Percentiles rank a stretch among this genome's conserved stretches.
phyloP scores from a whole-genome alignment of 306 rosid genomes.

The Pyrus betulifolia region DNA sequence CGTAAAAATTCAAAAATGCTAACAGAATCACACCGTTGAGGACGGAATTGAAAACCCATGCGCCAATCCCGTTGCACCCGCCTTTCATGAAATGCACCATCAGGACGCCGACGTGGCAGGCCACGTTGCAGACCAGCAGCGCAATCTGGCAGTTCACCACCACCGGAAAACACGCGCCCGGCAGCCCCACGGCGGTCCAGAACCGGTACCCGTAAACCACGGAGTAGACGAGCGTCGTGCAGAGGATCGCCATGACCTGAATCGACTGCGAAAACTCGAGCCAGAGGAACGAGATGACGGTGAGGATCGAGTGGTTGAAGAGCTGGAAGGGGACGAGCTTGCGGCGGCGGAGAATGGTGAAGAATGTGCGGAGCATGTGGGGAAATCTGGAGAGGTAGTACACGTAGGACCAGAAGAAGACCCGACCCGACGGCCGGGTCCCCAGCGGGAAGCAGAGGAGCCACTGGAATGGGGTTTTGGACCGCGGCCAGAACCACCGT shows the following conservation, averaged over 20 bases:
- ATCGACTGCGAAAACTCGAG: slow-evolving; percentile 81
- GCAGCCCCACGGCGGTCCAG: slow-evolving; percentile 61
- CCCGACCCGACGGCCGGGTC: slow-evolving; percentile 82
- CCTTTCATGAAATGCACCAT: slow-evolving; percentile 57
- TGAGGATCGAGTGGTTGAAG: slow-evolving; percentile 60
- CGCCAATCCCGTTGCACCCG: slow-evolving; percentile 84
- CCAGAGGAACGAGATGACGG: slow-evolving; percentile 64
- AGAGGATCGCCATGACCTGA: slow-evolving; percentile 71
- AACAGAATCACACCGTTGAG: slow-evolving; percentile 49
- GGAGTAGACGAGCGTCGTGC: slow-evolving; percentile 49
- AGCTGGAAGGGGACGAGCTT: slow-evolving; percentile 45
- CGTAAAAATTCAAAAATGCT: slow-evolving; percentile 52
- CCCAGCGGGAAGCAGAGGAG: slow-evolving; percentile 90
- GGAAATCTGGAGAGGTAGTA: slow-evolving; percentile 66
- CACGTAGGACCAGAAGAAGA: slow-evolving; percentile 91
- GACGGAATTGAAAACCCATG: slow-evolving; percentile 68
- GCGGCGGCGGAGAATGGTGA: slow-evolving; percentile 51
- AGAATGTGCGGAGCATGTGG: slow-evolving; percentile 62
- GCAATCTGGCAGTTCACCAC: slow-evolving; percentile 55
- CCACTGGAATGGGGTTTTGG: slow-evolving; percentile 82
- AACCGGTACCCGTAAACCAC: slow-evolving; percentile 60
- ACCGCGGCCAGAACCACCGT: slow-evolving; percentile 85
- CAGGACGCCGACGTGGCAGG: slow-evolving; percentile 66
- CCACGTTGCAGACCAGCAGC: slow-evolving; percentile 55
- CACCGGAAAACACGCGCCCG: slow-evolving; percentile 47